These are phyloP conservation scores for Tulasnella sp. DNA, from an alignment of 768 basidiomycete genomes.

Conservation along the genomic window DNA sequence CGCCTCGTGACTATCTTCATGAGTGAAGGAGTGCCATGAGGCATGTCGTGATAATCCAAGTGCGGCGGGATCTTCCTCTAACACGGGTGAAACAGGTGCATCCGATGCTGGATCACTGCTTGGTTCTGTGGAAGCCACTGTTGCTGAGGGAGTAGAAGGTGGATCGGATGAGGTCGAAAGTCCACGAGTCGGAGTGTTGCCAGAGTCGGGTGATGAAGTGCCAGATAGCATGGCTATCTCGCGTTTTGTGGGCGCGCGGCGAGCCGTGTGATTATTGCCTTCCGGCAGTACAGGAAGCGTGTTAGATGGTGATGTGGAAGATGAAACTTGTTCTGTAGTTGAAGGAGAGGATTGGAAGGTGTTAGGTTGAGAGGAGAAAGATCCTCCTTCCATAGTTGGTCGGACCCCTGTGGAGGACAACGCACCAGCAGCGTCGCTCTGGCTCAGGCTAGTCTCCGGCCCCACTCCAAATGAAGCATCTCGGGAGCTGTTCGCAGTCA, in stretches of 20 bases:
- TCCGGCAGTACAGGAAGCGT: neutral
- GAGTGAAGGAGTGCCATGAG: slow-evolving; percentile 7
- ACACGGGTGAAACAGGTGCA: neutral
- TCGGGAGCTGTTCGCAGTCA: neutral
- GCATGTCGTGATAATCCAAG: slow-evolving; percentile 1
- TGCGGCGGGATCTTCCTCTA: slow-evolving; percentile 22
- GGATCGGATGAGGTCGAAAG: neutral
- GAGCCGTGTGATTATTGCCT: neutral
- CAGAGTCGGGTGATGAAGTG: neutral
- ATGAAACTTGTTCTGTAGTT: slow-evolving; percentile 4
- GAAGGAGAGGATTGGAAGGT: neutral
- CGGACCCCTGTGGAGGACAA: slow-evolving; percentile 2
- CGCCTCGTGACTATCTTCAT: neutral
- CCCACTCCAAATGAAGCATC: neutral
- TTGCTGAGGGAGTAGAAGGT: neutral
- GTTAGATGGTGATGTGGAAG: neutral
- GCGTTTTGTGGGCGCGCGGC: slow-evolving; percentile 17
- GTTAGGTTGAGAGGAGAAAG: neutral
- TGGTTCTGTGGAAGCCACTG: neutral
- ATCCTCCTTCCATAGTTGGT: neutral
- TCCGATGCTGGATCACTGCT: slow-evolving; percentile 2
- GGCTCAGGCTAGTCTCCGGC: neutral
- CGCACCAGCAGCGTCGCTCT: neutral
- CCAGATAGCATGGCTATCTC: slow-evolving; percentile 21
- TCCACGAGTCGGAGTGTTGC: neutral